Percentiles rank a stretch among this genome's conserved stretches.
phyloP scores from a whole-genome alignment of 2,329 filamentous ascomycete genomes.

The Nectriaceae sp. region DNA sequence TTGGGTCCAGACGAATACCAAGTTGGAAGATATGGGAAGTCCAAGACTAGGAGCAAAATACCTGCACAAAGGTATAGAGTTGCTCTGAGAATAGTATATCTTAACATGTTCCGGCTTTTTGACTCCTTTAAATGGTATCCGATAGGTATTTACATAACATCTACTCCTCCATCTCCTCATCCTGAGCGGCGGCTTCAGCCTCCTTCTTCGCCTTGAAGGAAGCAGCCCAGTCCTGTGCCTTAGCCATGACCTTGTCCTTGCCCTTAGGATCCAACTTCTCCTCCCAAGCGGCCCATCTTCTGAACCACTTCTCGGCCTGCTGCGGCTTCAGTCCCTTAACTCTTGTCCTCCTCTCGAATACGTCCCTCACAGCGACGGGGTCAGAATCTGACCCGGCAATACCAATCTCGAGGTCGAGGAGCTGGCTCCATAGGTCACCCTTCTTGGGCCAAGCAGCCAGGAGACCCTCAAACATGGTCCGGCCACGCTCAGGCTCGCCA shows the following conservation, averaged over 20 bases:
- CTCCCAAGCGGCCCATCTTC: conserved; percentile 90
- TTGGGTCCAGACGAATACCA: too few relatives aligned
- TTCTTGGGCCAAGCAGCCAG: conserved; percentile 85
- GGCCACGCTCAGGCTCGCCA: conserved; percentile 85
- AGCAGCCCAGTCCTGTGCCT: conserved; percentile 71
- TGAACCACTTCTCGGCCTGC: conserved; percentile 85
- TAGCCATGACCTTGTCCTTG: conserved; percentile 68
- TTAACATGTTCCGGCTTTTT: too few relatives aligned
- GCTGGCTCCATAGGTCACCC: conserved; percentile 89
- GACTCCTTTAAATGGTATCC: conserved; percentile 9
- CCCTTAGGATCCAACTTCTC: conserved; percentile 68
- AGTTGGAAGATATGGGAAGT: too few relatives aligned
- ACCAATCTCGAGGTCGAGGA: conserved; percentile 80
- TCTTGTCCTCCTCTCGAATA: conserved; percentile 80
- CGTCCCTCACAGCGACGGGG: conserved; percentile 61
- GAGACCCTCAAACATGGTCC: conserved; percentile 91
- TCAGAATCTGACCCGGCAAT: conserved; percentile 56
- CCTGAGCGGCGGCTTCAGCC: conserved; percentile 35
- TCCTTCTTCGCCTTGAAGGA: conserved; percentile 48
- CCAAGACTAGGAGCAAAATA: too few relatives aligned
- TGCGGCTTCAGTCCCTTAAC: conserved; percentile 75
- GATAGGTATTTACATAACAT: not conserved
- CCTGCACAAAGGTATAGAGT: too few relatives aligned
- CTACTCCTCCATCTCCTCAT: conserved; percentile 39
- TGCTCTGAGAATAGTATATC: too few relatives aligned